A percentile compares a stretch with the other conserved stretches of the same genome.
Evolutionary conservation across 2,329 filamentous ascomycete species (phyloP).

Genomic region (Alternaria arborescens): DNA sequence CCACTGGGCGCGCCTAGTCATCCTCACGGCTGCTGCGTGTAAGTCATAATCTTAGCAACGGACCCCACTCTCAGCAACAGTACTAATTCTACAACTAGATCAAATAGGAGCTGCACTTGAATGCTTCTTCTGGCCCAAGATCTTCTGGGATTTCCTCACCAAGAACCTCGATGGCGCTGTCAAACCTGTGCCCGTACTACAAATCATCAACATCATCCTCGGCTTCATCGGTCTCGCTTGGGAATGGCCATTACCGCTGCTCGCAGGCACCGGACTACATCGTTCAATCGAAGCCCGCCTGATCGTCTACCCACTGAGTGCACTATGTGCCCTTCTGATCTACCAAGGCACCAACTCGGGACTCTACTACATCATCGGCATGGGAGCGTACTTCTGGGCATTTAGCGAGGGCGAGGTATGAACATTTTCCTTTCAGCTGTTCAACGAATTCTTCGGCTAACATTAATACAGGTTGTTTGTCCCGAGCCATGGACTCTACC

Average conservation of each 20-base stretch:
- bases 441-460: slow-evolving; percentile 17
- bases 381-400: slow-evolving; percentile 93
- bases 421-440: slow-evolving; percentile 21
- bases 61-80: not conserved
- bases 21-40: slow-evolving; percentile 84
- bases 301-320: slow-evolving; percentile 80
- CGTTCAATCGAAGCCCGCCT: slow-evolving; percentile 87
- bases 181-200: slow-evolving; percentile 85
- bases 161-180: slow-evolving; percentile 87
- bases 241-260: slow-evolving; percentile 83
- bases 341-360: slow-evolving; percentile 95
- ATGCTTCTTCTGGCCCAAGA: slow-evolving; percentile 97
- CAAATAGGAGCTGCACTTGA: slow-evolving; percentile 85
- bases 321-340: slow-evolving; percentile 76
- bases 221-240: slow-evolving; percentile 81
- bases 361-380: slow-evolving; percentile 87
- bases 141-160: slow-evolving; percentile 97
- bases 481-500: slow-evolving; percentile 61
- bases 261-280: slow-evolving; percentile 82
- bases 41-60: slow-evolving; percentile 45
- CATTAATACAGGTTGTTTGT: slow-evolving; percentile 54
- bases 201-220: slow-evolving; percentile 87
- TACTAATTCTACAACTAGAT: slow-evolving; percentile 62
- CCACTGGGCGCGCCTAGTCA: slow-evolving; percentile 95
- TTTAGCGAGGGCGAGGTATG: slow-evolving; percentile 96